Conservation (phyloP, 768 basidiomycete genomes). For the Tremella fuciformis region DNA sequence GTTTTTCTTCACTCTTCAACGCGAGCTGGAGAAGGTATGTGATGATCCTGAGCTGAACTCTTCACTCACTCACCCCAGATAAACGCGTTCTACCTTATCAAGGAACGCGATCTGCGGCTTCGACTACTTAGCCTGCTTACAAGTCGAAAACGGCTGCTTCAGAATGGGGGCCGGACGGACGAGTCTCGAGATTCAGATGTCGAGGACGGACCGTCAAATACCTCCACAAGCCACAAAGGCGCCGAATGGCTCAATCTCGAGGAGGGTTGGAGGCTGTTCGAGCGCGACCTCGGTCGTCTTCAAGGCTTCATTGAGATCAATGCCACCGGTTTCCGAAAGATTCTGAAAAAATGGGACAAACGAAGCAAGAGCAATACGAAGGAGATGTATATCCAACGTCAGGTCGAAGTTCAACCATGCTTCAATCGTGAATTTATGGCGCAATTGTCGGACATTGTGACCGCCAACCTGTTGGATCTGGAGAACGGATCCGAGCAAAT, state of each 20-base stretch:
- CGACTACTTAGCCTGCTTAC: conserved; percentile 89
- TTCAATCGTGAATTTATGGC: conserved; percentile 97
- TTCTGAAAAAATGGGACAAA: conserved; percentile 98
- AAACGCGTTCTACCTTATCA: conserved; percentile 95
- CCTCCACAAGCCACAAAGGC: conserved; percentile 54
- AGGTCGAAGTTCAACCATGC: conserved; percentile 98
- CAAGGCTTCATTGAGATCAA: conserved; percentile 99
- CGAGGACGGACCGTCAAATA: conserved; percentile 12
- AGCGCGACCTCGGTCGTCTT: conserved; percentile 89
- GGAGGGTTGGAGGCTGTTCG: conserved; percentile 90
- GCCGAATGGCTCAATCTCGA: conserved; percentile 95
- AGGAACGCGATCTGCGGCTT: conserved; percentile 88
- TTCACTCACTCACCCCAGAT: conserved; percentile 60
- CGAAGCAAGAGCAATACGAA: conserved; percentile 91
- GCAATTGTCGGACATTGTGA: conserved; percentile 87
- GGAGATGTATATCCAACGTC: conserved; percentile 89
- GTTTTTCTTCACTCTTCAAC: conserved; percentile 97
- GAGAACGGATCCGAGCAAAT: conserved; percentile 63
- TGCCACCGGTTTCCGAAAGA: conserved; percentile 93
- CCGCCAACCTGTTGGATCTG: conserved; percentile 63
- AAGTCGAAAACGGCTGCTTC: conserved; percentile 72
- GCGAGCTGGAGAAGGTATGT: conserved; percentile 90
- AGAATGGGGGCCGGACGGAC: conserved; percentile 64
- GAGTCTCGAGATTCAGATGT: conserved; percentile 31
- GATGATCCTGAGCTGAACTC: background rate